Conservation (phyloP, 192 early-diverging fungal species). For the Rhizophlyctis rosea region DNA sequence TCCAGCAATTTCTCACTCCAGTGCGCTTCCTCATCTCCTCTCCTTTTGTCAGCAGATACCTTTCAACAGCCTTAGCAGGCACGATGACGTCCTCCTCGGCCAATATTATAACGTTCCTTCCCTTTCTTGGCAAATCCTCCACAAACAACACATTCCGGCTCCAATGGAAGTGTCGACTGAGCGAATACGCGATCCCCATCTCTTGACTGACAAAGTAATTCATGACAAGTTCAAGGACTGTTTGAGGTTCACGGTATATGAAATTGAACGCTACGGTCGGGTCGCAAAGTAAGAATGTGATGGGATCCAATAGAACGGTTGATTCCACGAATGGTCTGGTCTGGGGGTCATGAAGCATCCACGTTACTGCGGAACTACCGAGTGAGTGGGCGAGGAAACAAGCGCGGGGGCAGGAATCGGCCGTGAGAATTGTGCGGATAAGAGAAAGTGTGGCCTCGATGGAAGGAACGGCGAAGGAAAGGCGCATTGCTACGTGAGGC, state of each 20-base stretch:
- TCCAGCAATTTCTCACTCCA: no score
- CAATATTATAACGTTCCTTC: conserved; percentile 6
- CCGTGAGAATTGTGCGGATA: conserved; percentile 46
- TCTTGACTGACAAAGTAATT: conserved; percentile 59
- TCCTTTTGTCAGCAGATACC: no score
- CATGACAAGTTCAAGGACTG: conserved; percentile 41
- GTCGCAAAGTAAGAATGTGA: conserved; percentile 65
- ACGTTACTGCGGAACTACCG: conserved; percentile 50
- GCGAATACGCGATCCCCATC: conserved; percentile 55
- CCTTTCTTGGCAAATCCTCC: conserved; percentile 26
- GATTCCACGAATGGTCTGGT: conserved; percentile 2
- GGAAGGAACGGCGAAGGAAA: conserved; percentile 51
- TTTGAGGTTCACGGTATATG: conserved; percentile 30
- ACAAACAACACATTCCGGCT: conserved; percentile 29
- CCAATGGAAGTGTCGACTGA: conserved; percentile 46
- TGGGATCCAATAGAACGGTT: conserved; percentile 60
- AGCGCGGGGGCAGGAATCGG: conserved; percentile 43
- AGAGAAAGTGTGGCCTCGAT: conserved; percentile 50
- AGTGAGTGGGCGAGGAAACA: conserved; percentile 67
- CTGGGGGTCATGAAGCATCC: conserved; percentile 36
- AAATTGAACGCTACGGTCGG: conserved; percentile 63
- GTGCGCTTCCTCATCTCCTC: no score
- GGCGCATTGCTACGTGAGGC: conserved; percentile 64
- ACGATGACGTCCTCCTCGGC: conserved; percentile 14
- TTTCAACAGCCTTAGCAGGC: conserved; percentile 5